A percentile compares a stretch with the other conserved stretches of the same genome.
Evolutionary conservation across 495 filamentous ascomycete genomes (phyloP).

Genomic region (Neurospora cerealis): DNA sequence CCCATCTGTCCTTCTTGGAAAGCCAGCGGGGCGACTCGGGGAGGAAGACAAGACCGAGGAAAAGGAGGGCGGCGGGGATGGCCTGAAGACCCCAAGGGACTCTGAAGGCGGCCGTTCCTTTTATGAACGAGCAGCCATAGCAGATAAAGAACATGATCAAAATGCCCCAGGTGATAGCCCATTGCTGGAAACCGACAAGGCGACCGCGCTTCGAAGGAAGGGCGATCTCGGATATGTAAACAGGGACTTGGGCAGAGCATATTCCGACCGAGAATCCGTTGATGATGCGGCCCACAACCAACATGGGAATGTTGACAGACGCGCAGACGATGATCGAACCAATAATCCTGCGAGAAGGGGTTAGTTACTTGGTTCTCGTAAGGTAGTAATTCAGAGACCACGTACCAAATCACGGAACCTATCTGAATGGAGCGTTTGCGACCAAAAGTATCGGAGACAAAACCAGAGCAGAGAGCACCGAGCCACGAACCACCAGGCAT

Average conservation of each 20-base stretch:
- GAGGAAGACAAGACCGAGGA: constrained; percentile 51
- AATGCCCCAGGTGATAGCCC: constrained; percentile 76
- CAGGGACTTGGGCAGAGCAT: constrained; percentile 69
- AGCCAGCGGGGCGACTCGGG: constrained; percentile 76
- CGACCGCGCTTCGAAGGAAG: constrained; percentile 60
- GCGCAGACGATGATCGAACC: constrained; percentile 64
- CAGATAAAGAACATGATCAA: constrained; percentile 69
- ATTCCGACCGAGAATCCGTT: constrained; percentile 71
- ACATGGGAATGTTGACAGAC: constrained; percentile 62
- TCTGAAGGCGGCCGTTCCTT: constrained; percentile 51
- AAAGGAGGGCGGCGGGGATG: constrained; percentile 57
- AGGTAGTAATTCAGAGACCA: background rate
- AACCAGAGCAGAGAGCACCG: constrained; percentile 59
- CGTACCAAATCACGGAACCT: constrained; percentile 54
- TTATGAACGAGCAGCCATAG: constrained; percentile 63
- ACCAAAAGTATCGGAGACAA: constrained; percentile 55
- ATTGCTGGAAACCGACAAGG: constrained; percentile 63
- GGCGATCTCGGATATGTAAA: constrained; percentile 67
- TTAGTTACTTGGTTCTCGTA: background rate
- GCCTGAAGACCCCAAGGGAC: constrained; percentile 72
- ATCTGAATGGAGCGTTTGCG: constrained; percentile 58
- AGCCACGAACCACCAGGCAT: constrained; percentile 72
- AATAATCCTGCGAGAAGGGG: constrained; percentile 21
- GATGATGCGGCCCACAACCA: constrained; percentile 65
- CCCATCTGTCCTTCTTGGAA: constrained; percentile 63